These are phyloP conservation scores for Hylodesmum podocarpum DNA, from an alignment of 306 rosid species.

Conservation along the genomic window DNA sequence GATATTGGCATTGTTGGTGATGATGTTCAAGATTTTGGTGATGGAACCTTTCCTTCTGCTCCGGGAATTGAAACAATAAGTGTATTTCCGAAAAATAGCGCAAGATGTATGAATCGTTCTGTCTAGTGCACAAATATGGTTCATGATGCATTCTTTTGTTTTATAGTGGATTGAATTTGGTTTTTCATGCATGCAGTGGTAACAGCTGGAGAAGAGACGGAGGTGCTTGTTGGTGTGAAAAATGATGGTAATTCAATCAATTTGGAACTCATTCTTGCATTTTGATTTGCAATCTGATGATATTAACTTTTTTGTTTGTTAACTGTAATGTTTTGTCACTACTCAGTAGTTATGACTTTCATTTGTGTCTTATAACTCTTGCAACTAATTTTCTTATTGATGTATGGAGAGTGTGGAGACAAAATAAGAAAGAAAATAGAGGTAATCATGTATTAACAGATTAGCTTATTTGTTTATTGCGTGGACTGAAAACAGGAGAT, in stretches of 20 bases:
- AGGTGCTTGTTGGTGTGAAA: conserved; percentile 78
- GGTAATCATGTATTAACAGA: conserved; percentile 12
- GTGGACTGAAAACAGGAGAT: conserved; percentile 66
- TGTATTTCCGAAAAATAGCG: conserved; percentile 76
- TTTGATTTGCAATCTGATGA: not conserved
- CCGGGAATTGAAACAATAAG: conserved; percentile 75
- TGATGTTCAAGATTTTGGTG: conserved; percentile 68
- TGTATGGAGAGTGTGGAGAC: not conserved
- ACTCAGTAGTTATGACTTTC: not conserved
- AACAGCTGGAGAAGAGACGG: conserved; percentile 84
- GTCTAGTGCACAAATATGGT: not conserved
- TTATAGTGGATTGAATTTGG: conserved; percentile 11
- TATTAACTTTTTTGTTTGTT: not conserved
- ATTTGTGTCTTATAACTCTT: not conserved
- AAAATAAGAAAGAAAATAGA: conserved; percentile 1
- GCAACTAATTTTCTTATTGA: not conserved
- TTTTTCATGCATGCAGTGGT: conserved; percentile 58
- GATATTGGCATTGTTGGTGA: conserved; percentile 82
- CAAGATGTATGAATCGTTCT: conserved; percentile 49
- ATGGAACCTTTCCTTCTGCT: conserved; percentile 60
- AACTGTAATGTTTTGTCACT: not conserved
- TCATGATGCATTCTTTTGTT: not conserved
- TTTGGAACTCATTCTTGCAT: not conserved
- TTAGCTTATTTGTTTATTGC: conserved; percentile 38
- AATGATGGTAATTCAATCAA: conserved; percentile 68